phyloP scores from a whole-genome alignment of 192 early-diverging fungal species.

The Obelidium mucronatum region DNA sequence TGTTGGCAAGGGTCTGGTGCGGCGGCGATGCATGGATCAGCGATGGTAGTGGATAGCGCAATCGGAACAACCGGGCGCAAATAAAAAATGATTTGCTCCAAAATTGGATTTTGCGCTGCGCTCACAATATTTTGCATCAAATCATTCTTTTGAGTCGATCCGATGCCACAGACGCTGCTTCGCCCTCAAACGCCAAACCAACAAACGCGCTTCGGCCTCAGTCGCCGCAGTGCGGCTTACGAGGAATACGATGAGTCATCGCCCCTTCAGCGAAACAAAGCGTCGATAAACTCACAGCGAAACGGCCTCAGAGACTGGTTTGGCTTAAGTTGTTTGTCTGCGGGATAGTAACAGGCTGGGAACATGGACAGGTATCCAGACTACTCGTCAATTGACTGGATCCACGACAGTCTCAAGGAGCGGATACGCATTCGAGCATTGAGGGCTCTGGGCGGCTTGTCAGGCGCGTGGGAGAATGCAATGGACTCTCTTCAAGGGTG shows the following conservation, averaged over 20 bases:
- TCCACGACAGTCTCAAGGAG: conserved; percentile 88
- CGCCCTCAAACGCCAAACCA: no score
- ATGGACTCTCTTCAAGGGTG: conserved; percentile 5
- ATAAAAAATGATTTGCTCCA: no score
- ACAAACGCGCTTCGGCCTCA: not conserved
- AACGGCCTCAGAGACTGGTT: not conserved
- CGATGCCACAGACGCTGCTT: no score
- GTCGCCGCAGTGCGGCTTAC: not conserved
- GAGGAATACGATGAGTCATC: not conserved
- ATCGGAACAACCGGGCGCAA: no score
- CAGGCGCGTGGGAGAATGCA: not conserved
- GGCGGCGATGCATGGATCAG: no score
- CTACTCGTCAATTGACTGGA: conserved; percentile 78
- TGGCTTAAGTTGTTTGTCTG: not conserved
- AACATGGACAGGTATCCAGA: conserved; percentile 33
- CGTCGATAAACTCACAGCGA: not conserved
- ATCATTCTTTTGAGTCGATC: no score
- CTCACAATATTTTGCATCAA: no score
- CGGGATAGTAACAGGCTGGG: not conserved
- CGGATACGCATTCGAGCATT: conserved; percentile 61
- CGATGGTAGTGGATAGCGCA: no score
- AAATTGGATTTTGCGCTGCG: no score
- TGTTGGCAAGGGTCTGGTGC: no score
- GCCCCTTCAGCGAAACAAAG: not conserved
- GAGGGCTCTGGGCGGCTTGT: not conserved